Evolutionary conservation across 1,284 basidiomycete species (phyloP).

Genomic region (Rhizoctonia solani): DNA sequence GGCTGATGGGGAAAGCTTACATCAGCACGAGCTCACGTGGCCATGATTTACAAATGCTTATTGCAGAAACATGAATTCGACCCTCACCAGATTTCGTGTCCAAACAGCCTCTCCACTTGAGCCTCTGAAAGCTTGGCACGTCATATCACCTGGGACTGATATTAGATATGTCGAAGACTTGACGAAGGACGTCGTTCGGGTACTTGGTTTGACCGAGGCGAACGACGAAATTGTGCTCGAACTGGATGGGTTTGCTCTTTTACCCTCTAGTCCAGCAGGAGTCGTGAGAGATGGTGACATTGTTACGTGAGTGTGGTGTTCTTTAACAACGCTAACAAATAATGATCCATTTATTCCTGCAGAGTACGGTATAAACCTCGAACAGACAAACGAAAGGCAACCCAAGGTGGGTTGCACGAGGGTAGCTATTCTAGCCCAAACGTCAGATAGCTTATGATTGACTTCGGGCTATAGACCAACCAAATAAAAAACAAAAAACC

Average conservation of each 20-base stretch:
- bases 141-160: neutral
- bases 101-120: constrained; percentile 20
- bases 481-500: constrained; percentile 1
- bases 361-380: neutral
- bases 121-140: constrained; percentile 24
- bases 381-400: constrained; percentile 7
- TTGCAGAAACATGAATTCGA: constrained; percentile 1
- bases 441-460: neutral
- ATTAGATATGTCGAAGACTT: neutral
- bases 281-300: constrained; percentile 19
- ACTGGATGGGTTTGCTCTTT: constrained; percentile 12
- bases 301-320: neutral
- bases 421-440: neutral
- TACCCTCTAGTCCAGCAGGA: constrained; percentile 20
- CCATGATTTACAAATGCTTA: neutral
- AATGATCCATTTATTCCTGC: neutral
- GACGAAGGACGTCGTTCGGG: neutral
- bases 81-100: constrained; percentile 1
- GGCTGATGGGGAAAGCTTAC: too few species aligned
- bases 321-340: neutral
- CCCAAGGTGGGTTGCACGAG: neutral
- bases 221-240: constrained; percentile 5
- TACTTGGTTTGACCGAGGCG: neutral
- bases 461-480: too few species aligned
- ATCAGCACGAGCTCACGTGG: too few species aligned